Evolutionary conservation across 2,329 filamentous ascomycete genomes (phyloP).

Genomic region (Fusarium anthophilum): DNA sequence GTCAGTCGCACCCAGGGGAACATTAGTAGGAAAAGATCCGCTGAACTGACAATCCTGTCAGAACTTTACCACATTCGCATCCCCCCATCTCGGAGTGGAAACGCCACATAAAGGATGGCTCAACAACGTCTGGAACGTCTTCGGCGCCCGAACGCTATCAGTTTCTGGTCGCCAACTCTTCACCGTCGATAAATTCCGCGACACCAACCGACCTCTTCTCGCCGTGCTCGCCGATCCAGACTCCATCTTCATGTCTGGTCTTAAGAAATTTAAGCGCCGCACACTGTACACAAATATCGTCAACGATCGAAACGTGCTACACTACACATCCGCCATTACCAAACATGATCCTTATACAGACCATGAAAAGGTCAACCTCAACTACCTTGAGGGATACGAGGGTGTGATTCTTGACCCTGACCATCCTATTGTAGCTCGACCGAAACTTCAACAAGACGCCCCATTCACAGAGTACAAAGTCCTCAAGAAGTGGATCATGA

Average conservation of each 20-base stretch:
- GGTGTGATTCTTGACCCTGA: conserved; percentile 77
- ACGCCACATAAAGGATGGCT: no score
- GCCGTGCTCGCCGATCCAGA: conserved; percentile 82
- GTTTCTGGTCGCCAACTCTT: conserved; percentile 85
- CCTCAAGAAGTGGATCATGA: conserved; percentile 53
- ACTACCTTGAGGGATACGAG: conserved; percentile 78
- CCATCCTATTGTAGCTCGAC: conserved; percentile 65
- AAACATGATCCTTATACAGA: conserved; percentile 81
- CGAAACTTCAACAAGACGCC: conserved; percentile 44
- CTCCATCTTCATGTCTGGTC: conserved; percentile 84
- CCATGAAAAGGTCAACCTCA: conserved; percentile 73
- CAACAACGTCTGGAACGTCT: no score
- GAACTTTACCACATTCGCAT: no score
- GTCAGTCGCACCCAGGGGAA: no score
- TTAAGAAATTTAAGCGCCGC: conserved; percentile 78
- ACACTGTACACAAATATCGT: conserved; percentile 86
- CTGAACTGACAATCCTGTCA: no score
- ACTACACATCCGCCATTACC: conserved; percentile 83
- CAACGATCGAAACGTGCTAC: conserved; percentile 84
- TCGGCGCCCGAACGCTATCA: no score
- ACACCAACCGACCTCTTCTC: conserved; percentile 82
- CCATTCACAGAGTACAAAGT: conserved; percentile 47
- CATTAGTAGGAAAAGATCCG: no score
- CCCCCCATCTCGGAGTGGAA: no score
- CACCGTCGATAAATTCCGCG: conserved; percentile 83